These are phyloP conservation scores for Stropharia rugosoannulata DNA, from an alignment of 768 basidiomycete species.

Conservation along the genomic window DNA sequence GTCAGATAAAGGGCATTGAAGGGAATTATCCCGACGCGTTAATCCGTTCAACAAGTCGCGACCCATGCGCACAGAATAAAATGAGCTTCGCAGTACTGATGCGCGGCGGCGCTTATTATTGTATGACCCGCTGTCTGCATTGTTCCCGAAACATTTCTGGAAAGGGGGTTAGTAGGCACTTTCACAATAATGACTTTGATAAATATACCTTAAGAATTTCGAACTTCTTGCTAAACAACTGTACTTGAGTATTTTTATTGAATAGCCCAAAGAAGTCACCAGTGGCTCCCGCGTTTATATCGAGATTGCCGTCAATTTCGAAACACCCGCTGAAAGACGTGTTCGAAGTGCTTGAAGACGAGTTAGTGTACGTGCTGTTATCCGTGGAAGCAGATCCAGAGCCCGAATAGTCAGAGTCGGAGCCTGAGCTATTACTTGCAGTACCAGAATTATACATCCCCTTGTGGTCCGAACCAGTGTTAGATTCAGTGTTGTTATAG, in stretches of 20 bases:
- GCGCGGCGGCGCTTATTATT: neutral
- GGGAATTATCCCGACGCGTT: slow-evolving; percentile 1
- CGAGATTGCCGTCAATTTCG: slow-evolving; percentile 30
- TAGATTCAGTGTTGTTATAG: no score
- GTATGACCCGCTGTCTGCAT: neutral
- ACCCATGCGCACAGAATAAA: neutral
- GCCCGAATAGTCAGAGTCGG: no score
- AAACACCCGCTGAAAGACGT: slow-evolving; percentile 29
- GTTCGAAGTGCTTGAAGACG: neutral
- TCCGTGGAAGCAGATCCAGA: no score
- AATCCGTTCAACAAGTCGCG: neutral
- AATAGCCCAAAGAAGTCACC: slow-evolving; percentile 41
- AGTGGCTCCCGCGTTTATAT: slow-evolving; percentile 39
- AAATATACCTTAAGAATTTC: slow-evolving; percentile 34
- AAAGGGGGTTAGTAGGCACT: neutral
- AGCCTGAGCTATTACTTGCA: no score
- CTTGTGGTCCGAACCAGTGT: no score
- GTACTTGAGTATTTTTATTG: slow-evolving; percentile 26
- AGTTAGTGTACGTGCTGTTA: neutral
- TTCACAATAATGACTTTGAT: neutral
- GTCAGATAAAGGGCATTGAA: slow-evolving; percentile 5
- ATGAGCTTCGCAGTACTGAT: neutral
- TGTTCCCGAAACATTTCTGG: slow-evolving; percentile 18
- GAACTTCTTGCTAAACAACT: slow-evolving; percentile 35
- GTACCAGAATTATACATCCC: no score